Evolutionary conservation across 2,329 filamentous ascomycete species (phyloP).

Genomic region (Colletotrichum sp.): DNA sequence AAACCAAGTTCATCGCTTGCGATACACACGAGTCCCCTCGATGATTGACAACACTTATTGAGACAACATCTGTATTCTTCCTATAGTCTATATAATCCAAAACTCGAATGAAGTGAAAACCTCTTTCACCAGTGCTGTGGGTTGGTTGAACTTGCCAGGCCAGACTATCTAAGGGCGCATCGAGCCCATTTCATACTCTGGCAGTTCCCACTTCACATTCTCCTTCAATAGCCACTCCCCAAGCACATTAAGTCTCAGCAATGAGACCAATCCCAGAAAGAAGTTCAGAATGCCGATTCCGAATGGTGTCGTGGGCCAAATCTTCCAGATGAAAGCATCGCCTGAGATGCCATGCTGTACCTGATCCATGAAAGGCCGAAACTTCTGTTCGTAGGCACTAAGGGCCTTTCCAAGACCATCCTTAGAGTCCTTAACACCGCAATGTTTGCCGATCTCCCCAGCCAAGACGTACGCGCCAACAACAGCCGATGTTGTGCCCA

Average conservation of each 20-base stretch:
- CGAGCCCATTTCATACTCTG: neutral
- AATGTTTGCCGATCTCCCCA: conserved; percentile 50
- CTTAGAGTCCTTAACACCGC: conserved; percentile 23
- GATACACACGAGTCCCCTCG: neutral
- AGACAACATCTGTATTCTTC: neutral
- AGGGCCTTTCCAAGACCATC: conserved; percentile 31
- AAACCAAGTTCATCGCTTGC: neutral
- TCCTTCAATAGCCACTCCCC: neutral
- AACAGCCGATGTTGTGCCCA: conserved; percentile 54
- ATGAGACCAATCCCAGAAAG: conserved; percentile 2
- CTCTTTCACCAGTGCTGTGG: rapidly evolving
- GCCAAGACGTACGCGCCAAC: conserved; percentile 61
- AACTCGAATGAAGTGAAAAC: neutral
- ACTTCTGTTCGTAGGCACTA: conserved; percentile 44
- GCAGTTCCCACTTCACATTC: neutral
- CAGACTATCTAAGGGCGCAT: neutral
- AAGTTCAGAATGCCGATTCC: neutral
- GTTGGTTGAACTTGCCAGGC: neutral
- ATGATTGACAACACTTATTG: neutral
- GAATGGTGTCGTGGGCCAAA: neutral
- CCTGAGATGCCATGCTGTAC: conserved; percentile 34
- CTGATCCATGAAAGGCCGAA: conserved; percentile 50
- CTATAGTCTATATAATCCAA: neutral
- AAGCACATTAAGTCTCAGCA: conserved; percentile 10
- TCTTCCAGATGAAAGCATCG: neutral